Evolutionary conservation across 2,329 filamentous ascomycete species (phyloP).

Genomic region (Apiospora marii): DNA sequence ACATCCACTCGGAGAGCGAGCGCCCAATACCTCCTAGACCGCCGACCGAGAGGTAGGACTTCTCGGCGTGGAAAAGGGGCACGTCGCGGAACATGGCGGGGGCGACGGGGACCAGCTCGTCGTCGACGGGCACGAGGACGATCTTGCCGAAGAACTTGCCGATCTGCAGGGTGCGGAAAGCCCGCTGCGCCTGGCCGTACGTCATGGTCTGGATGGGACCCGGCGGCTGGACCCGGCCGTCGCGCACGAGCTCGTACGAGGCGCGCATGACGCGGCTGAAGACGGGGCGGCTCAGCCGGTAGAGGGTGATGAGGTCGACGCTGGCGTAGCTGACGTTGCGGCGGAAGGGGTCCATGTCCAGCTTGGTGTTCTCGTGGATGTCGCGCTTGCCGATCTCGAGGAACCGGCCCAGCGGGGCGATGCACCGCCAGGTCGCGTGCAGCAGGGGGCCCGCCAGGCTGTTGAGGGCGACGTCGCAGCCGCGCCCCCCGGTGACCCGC

Average conservation of each 20-base stretch:
- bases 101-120: neutral
- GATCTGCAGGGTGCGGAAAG: constrained; percentile 31
- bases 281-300: constrained; percentile 24
- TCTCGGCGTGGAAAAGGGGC: too few species aligned
- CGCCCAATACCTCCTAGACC: too few species aligned
- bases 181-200: constrained; percentile 28
- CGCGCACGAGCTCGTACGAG: constrained; percentile 27
- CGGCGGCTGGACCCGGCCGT: constrained; percentile 29
- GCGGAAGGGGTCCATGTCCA: constrained; percentile 30
- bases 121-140: neutral
- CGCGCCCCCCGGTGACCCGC: too few species aligned
- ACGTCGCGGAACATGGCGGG: too few species aligned
- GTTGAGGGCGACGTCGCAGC: constrained; percentile 55
- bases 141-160: constrained; percentile 29
- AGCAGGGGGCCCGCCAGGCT: constrained; percentile 42
- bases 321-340: constrained; percentile 29
- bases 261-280: constrained; percentile 29
- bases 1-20: too few species aligned
- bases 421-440: constrained; percentile 28
- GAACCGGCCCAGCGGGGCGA: constrained; percentile 23
- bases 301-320: constrained; percentile 19
- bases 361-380: constrained; percentile 28
- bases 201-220: constrained; percentile 27
- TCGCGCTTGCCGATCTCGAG: constrained; percentile 30
- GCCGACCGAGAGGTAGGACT: too few species aligned